These are phyloP conservation scores for Coniochaeta hoffmannii DNA, from an alignment of 2,329 filamentous ascomycete genomes.

Conservation along the genomic window DNA sequence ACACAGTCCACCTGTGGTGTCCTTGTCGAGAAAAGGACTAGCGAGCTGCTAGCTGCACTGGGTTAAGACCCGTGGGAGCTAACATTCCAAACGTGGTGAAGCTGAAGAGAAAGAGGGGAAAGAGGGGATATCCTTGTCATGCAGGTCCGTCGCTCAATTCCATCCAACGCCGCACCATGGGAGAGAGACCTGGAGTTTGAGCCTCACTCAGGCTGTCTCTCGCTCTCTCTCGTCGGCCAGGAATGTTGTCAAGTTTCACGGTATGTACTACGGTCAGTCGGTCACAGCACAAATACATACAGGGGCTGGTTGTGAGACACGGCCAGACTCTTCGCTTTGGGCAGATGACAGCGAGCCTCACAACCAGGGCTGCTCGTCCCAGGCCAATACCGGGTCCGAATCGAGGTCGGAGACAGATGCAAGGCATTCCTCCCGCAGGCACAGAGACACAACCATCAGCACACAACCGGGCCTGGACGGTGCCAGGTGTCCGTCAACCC, in stretches of 20 bases:
- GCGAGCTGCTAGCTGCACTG: not conserved
- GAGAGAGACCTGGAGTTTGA: not conserved
- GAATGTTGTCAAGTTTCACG: not conserved
- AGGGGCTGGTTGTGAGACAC: too few relatives aligned
- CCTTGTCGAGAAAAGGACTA: not conserved
- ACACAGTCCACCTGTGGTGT: too few relatives aligned
- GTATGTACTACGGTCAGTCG: not conserved
- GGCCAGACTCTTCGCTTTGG: not conserved
- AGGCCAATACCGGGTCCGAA: not conserved
- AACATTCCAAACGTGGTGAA: not conserved
- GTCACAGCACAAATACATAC: too few relatives aligned
- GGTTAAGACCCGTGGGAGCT: not conserved
- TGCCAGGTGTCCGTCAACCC: constrained; percentile 1
- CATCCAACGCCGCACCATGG: not conserved
- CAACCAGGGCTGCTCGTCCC: not conserved
- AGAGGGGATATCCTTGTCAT: not conserved
- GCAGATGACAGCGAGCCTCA: not conserved
- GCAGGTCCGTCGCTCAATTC: not conserved
- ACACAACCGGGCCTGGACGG: not conserved
- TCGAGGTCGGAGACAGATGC: not conserved
- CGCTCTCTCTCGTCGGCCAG: too few relatives aligned
- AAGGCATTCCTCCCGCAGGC: not conserved
- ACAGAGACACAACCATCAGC: not conserved
- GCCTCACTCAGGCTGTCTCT: not conserved
- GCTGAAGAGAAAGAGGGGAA: not conserved